These are phyloP conservation scores for Rhipidocladum racemiflorum DNA, from an alignment of 176 grass and related monocot species.

Conservation along the genomic window DNA sequence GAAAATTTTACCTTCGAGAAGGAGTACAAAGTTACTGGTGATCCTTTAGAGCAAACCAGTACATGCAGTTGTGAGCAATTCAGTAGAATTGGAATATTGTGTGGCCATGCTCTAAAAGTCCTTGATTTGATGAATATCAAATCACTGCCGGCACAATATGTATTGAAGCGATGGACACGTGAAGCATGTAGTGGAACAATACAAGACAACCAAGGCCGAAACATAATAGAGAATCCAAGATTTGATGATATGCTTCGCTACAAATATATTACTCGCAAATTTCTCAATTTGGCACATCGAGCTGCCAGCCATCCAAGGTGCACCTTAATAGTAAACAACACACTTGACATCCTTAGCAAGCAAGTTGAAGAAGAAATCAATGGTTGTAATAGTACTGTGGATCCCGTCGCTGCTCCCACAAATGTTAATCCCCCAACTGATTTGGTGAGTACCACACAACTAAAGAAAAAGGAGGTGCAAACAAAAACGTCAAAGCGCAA, in stretches of 20 bases:
- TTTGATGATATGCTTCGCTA: not conserved
- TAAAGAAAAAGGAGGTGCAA: not conserved
- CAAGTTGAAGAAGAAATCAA: not conserved
- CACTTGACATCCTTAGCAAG: not conserved
- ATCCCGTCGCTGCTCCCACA: not conserved
- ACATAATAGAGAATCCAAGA: constrained; percentile 8
- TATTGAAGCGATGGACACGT: not conserved
- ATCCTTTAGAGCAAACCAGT: constrained; percentile 19
- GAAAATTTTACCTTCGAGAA: constrained; percentile 27
- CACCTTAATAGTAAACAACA: not conserved
- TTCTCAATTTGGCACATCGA: not conserved
- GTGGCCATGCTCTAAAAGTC: constrained; percentile 2
- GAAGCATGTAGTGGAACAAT: not conserved
- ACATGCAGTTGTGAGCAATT: not conserved
- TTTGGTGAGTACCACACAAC: not conserved
- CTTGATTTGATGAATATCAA: constrained; percentile 33
- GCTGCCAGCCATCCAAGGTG: not conserved
- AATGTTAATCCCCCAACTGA: not conserved
- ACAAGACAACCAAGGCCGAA: not conserved
- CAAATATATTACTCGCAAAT: not conserved
- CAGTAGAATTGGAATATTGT: not conserved
- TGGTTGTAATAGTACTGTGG: not conserved
- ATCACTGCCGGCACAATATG: not conserved
- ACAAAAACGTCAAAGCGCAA: not conserved
- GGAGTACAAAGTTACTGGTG: constrained; percentile 39